A percentile compares a stretch with the other conserved stretches of the same genome.
Evolutionary conservation across 352 stramenopile species (phyloP).

Genomic region (Thalassiosira hispida): DNA sequence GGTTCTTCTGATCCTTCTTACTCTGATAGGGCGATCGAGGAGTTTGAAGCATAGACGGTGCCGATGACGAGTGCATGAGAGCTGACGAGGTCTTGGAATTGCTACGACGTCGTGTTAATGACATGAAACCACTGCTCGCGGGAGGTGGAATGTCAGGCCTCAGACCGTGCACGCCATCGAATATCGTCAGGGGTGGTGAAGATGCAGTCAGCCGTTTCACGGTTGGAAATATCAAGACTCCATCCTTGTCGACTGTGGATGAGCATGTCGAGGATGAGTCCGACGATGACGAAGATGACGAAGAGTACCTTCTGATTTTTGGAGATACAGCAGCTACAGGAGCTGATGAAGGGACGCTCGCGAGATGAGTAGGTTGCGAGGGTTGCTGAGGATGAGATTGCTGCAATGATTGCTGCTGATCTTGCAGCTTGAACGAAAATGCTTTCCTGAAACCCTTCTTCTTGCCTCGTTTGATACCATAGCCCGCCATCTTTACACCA

Average conservation of each 20-base stretch:
- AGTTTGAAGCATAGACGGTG: neutral
- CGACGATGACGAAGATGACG: neutral
- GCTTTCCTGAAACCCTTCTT: slow-evolving; percentile 18
- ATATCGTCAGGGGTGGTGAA: slow-evolving; percentile 21
- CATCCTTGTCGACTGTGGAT: slow-evolving; percentile 6
- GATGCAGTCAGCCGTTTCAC: slow-evolving; percentile 19
- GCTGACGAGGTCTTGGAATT: neutral
- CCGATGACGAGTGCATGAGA: slow-evolving; percentile 2
- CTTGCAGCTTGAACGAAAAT: slow-evolving; percentile 18
- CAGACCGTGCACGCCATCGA: slow-evolving; percentile 18
- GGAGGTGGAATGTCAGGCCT: neutral
- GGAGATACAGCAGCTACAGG: neutral
- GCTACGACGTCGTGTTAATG: neutral
- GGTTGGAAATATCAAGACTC: slow-evolving; percentile 20
- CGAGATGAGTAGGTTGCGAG: neutral
- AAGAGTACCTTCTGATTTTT: neutral
- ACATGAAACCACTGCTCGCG: neutral
- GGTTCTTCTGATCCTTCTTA: slow-evolving; percentile 24
- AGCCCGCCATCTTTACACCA: neutral
- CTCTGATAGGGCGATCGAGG: slow-evolving; percentile 26
- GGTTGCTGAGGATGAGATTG: neutral
- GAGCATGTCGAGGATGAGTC: slow-evolving; percentile 5
- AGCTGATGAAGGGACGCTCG: neutral
- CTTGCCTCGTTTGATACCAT: neutral
- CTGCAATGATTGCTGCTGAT: neutral